Conservation (phyloP, 2,329 filamentous ascomycete genomes). For the Calonectria multiphialidica region DNA sequence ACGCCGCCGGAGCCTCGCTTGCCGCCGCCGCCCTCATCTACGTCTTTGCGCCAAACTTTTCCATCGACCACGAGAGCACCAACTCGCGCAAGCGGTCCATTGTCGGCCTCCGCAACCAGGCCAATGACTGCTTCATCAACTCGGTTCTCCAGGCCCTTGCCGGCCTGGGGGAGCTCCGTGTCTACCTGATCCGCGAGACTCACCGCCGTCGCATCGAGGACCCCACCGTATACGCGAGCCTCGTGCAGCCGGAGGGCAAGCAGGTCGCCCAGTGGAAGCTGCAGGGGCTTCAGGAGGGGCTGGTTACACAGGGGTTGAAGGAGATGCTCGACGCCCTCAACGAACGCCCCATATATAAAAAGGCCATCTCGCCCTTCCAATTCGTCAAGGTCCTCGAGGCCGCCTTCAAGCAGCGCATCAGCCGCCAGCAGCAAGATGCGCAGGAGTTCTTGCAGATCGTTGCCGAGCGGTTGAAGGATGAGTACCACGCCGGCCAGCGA, state of each 20-base stretch:
- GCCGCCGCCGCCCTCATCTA: slow-evolving; percentile 96
- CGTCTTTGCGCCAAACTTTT: slow-evolving; percentile 97
- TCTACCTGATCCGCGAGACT: slow-evolving; percentile 93
- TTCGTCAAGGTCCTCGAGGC: slow-evolving; percentile 88
- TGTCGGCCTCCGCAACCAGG: slow-evolving; percentile 89
- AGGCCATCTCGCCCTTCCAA: slow-evolving; percentile 88
- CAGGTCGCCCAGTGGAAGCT: slow-evolving; percentile 70
- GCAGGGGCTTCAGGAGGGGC: slow-evolving; percentile 79
- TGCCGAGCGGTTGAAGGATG: slow-evolving; percentile 90
- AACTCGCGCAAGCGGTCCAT: slow-evolving; percentile 82
- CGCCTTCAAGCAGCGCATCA: slow-evolving; percentile 91
- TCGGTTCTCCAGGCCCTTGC: slow-evolving; percentile 94
- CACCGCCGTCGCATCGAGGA: slow-evolving; percentile 87
- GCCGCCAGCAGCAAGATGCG: slow-evolving; percentile 94
- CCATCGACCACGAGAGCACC: slow-evolving; percentile 85
- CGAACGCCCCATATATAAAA: slow-evolving; percentile 92
- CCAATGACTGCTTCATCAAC: slow-evolving; percentile 98
- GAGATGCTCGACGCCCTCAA: slow-evolving; percentile 93
- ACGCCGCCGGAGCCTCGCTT: slow-evolving; percentile 94
- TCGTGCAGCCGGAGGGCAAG: slow-evolving; percentile 63
- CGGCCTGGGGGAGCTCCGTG: slow-evolving; percentile 86
- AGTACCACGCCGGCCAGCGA: slow-evolving; percentile 87
- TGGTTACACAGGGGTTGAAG: slow-evolving; percentile 90
- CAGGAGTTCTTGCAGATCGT: slow-evolving; percentile 98
- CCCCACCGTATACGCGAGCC: slow-evolving; percentile 77